These are phyloP conservation scores for Microdochium paspali DNA, from an alignment of 2,329 filamentous ascomycete genomes.

Conservation along the genomic window DNA sequence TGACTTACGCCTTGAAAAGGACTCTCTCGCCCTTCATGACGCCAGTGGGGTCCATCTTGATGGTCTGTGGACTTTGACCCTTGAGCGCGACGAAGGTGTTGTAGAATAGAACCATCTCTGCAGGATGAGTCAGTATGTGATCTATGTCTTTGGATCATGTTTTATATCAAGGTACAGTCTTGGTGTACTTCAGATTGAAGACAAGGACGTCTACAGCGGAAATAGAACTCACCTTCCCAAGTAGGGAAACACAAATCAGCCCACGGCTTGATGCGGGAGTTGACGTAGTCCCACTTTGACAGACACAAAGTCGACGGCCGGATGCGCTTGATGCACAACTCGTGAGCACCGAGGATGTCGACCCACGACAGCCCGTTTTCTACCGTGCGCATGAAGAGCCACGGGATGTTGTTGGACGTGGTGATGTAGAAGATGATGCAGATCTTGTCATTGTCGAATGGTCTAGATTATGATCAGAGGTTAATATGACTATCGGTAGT, in stretches of 20 bases:
- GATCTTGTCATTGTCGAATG: constrained; percentile 45
- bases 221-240: constrained; percentile 43
- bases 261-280: constrained; percentile 39
- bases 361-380: constrained; percentile 31
- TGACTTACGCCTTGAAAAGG: constrained; percentile 47
- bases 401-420: constrained; percentile 30
- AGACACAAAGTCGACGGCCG: constrained; percentile 36
- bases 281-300: constrained; percentile 38
- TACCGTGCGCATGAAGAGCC: constrained; percentile 35
- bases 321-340: constrained; percentile 41
- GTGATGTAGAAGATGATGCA: constrained; percentile 44
- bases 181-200: too few relatives aligned
- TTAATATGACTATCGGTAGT: background rate
- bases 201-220: too few relatives aligned
- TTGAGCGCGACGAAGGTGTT: constrained; percentile 49
- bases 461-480: constrained; percentile 20
- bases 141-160: background rate
- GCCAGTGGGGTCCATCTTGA: constrained; percentile 34
- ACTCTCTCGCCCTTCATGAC: constrained; percentile 36
- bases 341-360: constrained; percentile 41
- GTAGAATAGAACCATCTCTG: constrained; percentile 52
- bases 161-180: too few relatives aligned
- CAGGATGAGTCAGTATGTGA: constrained; percentile 5
- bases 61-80: constrained; percentile 33
- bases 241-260: constrained; percentile 45